phyloP scores from a whole-genome alignment of 2,329 filamentous ascomycete genomes.

The Colletotrichum echinochloae region DNA sequence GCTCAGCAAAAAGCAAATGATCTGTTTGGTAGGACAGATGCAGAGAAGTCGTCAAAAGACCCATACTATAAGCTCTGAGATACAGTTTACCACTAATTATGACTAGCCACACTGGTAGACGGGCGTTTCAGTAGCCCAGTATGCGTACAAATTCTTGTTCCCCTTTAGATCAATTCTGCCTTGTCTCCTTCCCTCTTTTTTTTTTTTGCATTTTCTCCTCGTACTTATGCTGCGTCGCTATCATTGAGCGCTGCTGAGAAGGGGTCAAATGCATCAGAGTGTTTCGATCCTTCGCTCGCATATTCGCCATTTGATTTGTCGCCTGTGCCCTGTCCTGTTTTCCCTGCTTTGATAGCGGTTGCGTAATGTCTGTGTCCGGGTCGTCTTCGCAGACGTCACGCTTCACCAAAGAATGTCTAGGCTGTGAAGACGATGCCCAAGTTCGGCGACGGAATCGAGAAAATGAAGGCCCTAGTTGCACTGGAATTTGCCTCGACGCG shows the following conservation, averaged over 20 bases:
- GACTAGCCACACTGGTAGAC: conserved; percentile 20
- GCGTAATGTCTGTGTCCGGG: background rate
- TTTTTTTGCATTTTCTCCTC: conserved; percentile 43
- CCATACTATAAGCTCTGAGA: too few relatives aligned
- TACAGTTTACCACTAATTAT: background rate
- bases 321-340: conserved; percentile 32
- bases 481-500: conserved; percentile 45
- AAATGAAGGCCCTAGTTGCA: background rate
- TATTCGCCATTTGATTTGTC: conserved; percentile 43
- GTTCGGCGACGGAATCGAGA: background rate
- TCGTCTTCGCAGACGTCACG: background rate
- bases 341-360: conserved; percentile 28
- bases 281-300: conserved; percentile 45
- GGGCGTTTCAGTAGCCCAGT: conserved; percentile 43
- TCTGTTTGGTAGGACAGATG: background rate
- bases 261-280: conserved; percentile 46
- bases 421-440: background rate
- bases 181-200: conserved; percentile 39
- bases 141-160: conserved; percentile 44
- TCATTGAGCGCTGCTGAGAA: conserved; percentile 46
- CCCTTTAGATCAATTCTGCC: conserved; percentile 42
- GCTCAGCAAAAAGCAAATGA: too few relatives aligned
- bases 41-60: background rate
- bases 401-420: background rate
- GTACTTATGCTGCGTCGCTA: conserved; percentile 47